A percentile compares a stretch with the other conserved stretches of the same genome.
Evolutionary conservation across 805 yeast species (phyloP).

Genomic region (Myxozyma neotropica): DNA sequence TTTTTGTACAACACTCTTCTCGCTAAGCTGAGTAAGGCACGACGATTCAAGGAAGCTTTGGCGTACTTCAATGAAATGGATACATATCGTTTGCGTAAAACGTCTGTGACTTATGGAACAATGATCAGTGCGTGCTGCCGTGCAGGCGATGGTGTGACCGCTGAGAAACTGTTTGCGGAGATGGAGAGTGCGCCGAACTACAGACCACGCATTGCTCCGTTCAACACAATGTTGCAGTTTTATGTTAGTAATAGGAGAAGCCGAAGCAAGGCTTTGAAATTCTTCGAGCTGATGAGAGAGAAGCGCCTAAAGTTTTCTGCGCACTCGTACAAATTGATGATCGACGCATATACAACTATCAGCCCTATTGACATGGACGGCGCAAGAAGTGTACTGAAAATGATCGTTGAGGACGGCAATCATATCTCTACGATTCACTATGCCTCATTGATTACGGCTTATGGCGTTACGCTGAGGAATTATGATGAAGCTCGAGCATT

Average conservation of each 20-base stretch:
- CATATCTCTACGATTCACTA: slow-evolving; percentile 43
- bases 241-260: slow-evolving; percentile 43
- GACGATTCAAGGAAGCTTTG: slow-evolving; percentile 43
- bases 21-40: slow-evolving; percentile 44
- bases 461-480: slow-evolving; percentile 44
- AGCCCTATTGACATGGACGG: slow-evolving; percentile 42
- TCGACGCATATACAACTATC: slow-evolving; percentile 43
- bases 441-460: slow-evolving; percentile 45
- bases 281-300: slow-evolving; percentile 39
- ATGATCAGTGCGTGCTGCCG: slow-evolving; percentile 46
- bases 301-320: slow-evolving; percentile 40
- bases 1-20: slow-evolving; percentile 44
- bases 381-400: slow-evolving; percentile 44
- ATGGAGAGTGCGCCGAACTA: slow-evolving; percentile 43
- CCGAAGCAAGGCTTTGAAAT: slow-evolving; percentile 41
- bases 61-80: slow-evolving; percentile 42
- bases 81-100: slow-evolving; percentile 34
- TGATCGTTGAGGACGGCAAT: slow-evolving; percentile 40
- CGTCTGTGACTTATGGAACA: slow-evolving; percentile 45
- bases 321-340: slow-evolving; percentile 47
- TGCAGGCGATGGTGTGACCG: slow-evolving; percentile 42
- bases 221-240: slow-evolving; percentile 46
- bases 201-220: slow-evolving; percentile 43
- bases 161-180: slow-evolving; percentile 42
- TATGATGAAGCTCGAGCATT: slow-evolving; percentile 43